Evolutionary conservation across 2,329 filamentous ascomycete genomes (phyloP).

Genomic region (Penicillium psychrosexuale): DNA sequence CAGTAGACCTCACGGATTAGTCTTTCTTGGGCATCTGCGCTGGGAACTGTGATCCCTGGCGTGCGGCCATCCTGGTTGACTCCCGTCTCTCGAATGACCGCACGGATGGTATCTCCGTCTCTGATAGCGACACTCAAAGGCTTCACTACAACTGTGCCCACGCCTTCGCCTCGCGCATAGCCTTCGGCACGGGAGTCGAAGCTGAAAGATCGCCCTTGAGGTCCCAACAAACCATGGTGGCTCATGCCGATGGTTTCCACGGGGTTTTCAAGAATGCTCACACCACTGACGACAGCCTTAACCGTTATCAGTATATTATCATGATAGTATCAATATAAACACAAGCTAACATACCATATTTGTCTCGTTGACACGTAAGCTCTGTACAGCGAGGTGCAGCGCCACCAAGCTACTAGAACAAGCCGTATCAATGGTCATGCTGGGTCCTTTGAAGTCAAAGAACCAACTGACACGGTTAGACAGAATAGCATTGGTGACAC

Average conservation of each 20-base stretch:
- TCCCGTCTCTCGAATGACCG: slow-evolving; percentile 31
- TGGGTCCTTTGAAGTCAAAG: slow-evolving; percentile 28
- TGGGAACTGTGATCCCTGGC: slow-evolving; percentile 47
- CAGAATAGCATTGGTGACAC: slow-evolving; percentile 19
- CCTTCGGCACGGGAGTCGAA: slow-evolving; percentile 35
- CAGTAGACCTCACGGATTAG: slow-evolving; percentile 35
- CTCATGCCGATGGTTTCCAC: slow-evolving; percentile 30
- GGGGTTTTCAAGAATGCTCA: slow-evolving; percentile 38
- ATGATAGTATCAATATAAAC: not conserved
- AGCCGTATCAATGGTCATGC: slow-evolving; percentile 40
- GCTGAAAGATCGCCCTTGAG: slow-evolving; percentile 31
- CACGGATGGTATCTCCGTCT: slow-evolving; percentile 36
- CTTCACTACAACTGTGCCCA: slow-evolving; percentile 34
- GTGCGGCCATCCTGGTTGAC: slow-evolving; percentile 37
- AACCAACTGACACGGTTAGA: slow-evolving; percentile 27
- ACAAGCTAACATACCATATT: slow-evolving; percentile 19
- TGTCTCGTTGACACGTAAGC: slow-evolving; percentile 20
- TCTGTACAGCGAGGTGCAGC: slow-evolving; percentile 40
- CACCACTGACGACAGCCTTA: slow-evolving; percentile 38
- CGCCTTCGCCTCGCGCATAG: slow-evolving; percentile 36
- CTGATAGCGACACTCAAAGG: slow-evolving; percentile 27
- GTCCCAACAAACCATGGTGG: slow-evolving; percentile 39
- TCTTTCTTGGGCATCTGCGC: slow-evolving; percentile 31
- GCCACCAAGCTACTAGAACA: slow-evolving; percentile 41
- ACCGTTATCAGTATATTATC: not conserved